Evolutionary conservation across 495 filamentous ascomycete species (phyloP).

Genomic region (Hypoxylon intermedium): DNA sequence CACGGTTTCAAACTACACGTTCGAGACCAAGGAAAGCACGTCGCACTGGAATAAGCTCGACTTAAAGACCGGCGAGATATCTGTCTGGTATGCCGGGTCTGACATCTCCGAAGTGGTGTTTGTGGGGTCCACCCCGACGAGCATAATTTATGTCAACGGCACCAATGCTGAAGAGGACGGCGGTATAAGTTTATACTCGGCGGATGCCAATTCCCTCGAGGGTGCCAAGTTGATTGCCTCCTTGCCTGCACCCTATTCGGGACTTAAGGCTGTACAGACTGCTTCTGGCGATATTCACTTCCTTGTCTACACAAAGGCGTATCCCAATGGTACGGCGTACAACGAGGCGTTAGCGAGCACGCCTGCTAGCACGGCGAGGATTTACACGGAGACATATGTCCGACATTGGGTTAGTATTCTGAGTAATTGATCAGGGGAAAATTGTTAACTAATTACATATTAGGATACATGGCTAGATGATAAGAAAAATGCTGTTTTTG

Average conservation of each 20-base stretch:
- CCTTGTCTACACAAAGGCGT: constrained; percentile 64
- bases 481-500: constrained; percentile 68
- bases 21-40: constrained; percentile 67
- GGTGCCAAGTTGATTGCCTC: constrained; percentile 51
- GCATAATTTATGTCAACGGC: constrained; percentile 64
- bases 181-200: constrained; percentile 60
- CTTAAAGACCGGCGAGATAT: constrained; percentile 64
- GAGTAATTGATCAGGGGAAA: background rate
- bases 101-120: constrained; percentile 68
- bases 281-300: constrained; percentile 66
- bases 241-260: constrained; percentile 67
- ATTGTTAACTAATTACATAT: constrained; percentile 1
- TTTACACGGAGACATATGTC: constrained; percentile 65
- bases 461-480: constrained; percentile 60
- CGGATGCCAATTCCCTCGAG: constrained; percentile 51
- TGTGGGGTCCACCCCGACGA: constrained; percentile 61
- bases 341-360: constrained; percentile 57
- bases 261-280: constrained; percentile 66
- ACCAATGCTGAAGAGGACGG: constrained; percentile 63
- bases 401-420: constrained; percentile 61
- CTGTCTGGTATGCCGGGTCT: constrained; percentile 64
- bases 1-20: constrained; percentile 68
- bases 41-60: constrained; percentile 72
- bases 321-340: constrained; percentile 64
- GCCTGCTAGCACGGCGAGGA: constrained; percentile 57